phyloP scores from a whole-genome alignment of 1,139 yeast species.

The Magnusiomyces clavatus region DNA sequence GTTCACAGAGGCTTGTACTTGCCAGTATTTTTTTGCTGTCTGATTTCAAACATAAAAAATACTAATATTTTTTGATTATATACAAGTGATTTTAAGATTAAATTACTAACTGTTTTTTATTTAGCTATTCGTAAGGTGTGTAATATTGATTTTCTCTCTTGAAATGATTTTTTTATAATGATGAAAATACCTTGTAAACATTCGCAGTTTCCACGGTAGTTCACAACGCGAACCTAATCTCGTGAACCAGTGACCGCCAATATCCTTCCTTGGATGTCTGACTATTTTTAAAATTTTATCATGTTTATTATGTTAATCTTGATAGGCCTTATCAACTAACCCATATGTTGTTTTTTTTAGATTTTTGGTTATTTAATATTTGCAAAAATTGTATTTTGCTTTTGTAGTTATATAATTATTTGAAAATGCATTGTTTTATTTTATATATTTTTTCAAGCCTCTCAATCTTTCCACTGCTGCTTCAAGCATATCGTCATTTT shows the following conservation, averaged over 20 bases:
- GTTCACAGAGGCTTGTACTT: slow-evolving; percentile 51
- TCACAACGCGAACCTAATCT: slow-evolving; percentile 68
- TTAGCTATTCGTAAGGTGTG: not conserved
- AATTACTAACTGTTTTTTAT: not conserved
- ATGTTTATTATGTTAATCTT: not conserved
- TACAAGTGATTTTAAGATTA: not conserved
- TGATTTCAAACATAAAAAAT: slow-evolving; percentile 39
- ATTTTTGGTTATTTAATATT: not conserved
- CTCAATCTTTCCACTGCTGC: slow-evolving; percentile 75
- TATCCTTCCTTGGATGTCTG: slow-evolving; percentile 72
- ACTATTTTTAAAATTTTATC: slow-evolving; percentile 18
- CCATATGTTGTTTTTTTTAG: not conserved
- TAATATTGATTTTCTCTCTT: slow-evolving; percentile 23
- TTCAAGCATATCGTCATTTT: slow-evolving; percentile 69
- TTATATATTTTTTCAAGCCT: slow-evolving; percentile 54
- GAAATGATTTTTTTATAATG: slow-evolving; percentile 32
- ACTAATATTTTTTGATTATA: too few species aligned
- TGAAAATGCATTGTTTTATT: slow-evolving; percentile 17
- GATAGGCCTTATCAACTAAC: not conserved
- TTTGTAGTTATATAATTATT: not conserved
- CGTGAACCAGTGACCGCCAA: slow-evolving; percentile 71
- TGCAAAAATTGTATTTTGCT: not conserved
- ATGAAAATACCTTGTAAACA: slow-evolving; percentile 69
- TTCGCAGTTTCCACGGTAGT: slow-evolving; percentile 95
- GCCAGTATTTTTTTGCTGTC: slow-evolving; percentile 71